Conservation (phyloP, 768 basidiomycete species). For the Tylopilus intermedius region DNA sequence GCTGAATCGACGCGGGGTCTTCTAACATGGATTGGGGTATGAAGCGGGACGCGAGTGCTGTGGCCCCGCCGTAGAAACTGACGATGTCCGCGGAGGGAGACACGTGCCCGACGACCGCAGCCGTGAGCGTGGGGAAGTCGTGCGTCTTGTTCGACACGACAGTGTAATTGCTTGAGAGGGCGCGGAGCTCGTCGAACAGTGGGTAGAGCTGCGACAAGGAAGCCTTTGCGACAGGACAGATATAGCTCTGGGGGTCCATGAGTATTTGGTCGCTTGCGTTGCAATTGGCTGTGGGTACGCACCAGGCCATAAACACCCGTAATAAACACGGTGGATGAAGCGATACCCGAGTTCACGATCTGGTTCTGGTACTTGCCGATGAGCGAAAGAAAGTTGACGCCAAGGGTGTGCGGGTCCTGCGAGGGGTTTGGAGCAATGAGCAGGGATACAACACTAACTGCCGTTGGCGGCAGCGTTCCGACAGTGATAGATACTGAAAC, state of each 20-base stretch:
- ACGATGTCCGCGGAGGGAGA: constrained; percentile 5
- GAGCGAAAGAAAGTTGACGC: constrained; percentile 13
- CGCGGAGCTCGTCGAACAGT: constrained; percentile 12
- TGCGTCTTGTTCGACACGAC: constrained; percentile 11
- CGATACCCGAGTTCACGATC: constrained; percentile 9
- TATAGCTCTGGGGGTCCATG: constrained; percentile 1
- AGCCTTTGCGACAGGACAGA: constrained; percentile 6
- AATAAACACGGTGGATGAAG: not conserved
- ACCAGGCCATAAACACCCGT: constrained; percentile 7
- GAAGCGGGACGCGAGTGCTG: constrained; percentile 11
- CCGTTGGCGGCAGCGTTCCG: constrained; percentile 8
- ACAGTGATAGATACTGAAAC: constrained; percentile 15
- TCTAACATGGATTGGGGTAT: constrained; percentile 12
- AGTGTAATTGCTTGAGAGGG: constrained; percentile 10
- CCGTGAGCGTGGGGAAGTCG: constrained; percentile 11
- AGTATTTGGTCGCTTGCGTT: not conserved
- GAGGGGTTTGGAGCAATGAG: constrained; percentile 8
- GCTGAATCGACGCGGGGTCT: not conserved
- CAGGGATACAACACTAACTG: constrained; percentile 6
- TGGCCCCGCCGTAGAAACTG: constrained; percentile 11
- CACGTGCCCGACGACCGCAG: constrained; percentile 1
- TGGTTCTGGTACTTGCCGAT: constrained; percentile 17
- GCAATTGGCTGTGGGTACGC: not conserved
- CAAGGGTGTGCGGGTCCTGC: constrained; percentile 10
- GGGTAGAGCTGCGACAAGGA: constrained; percentile 12